These are phyloP conservation scores for Thermochaetoides thermophila DNA, from an alignment of 495 filamentous ascomycete species.

Conservation along the genomic window DNA sequence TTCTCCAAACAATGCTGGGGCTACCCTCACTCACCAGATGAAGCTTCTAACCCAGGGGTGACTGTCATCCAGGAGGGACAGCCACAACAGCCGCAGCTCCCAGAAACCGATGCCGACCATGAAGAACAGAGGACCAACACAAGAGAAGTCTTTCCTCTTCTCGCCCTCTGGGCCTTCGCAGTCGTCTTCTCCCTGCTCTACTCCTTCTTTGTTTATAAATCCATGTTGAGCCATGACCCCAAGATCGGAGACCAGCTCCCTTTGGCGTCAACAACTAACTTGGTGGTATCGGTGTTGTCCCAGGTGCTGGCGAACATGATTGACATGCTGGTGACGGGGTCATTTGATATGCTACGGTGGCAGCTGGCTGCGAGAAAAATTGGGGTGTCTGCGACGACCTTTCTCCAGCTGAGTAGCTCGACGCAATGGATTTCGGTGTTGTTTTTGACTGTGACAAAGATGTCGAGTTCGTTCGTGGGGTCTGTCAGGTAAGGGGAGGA, in stretches of 20 bases:
- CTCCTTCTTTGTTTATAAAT: conserved; percentile 1
- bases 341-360: conserved; percentile 1
- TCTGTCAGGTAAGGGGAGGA: not conserved
- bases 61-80: too few relatives aligned
- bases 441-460: conserved; percentile 1
- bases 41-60: too few relatives aligned
- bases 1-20: too few relatives aligned
- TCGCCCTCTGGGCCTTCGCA: not conserved
- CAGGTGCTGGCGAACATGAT: conserved; percentile 1
- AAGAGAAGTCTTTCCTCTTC: not conserved
- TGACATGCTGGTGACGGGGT: not conserved
- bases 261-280: conserved; percentile 1
- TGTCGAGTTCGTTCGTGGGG: not conserved
- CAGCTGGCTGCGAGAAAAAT: not conserved
- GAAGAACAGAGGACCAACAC: too few relatives aligned
- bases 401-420: conserved; percentile 2
- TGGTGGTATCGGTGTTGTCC: conserved; percentile 1
- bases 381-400: conserved; percentile 2
- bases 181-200: conserved; percentile 1
- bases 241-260: not conserved
- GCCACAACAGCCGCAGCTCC: too few relatives aligned
- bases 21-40: too few relatives aligned
- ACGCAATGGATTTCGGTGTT: conserved; percentile 2
- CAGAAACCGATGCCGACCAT: too few relatives aligned
- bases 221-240: not conserved